Percentiles rank a stretch among this genome's conserved stretches.
These are phyloP conservation scores for Fusarium sp. DNA, from an alignment of 2,329 filamentous ascomycete species.

Conservation along the genomic window DNA sequence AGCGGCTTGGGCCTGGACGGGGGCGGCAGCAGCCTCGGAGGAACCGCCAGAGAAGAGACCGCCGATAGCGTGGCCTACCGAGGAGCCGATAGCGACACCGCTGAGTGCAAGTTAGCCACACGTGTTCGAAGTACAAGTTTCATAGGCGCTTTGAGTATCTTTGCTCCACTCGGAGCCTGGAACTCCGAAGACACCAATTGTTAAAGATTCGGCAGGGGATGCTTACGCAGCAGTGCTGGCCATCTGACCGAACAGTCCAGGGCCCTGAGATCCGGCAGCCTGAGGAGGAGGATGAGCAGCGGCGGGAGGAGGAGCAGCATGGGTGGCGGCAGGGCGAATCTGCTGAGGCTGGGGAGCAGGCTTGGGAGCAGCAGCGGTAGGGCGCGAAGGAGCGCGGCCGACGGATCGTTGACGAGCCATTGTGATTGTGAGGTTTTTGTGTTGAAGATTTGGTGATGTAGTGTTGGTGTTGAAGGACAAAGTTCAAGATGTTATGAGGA, in stretches of 20 bases:
- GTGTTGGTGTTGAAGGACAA: slow-evolving; percentile 8
- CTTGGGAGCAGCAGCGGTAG: slow-evolving; percentile 68
- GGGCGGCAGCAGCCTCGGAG: slow-evolving; percentile 64
- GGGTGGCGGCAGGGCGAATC: slow-evolving; percentile 77
- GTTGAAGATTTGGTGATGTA: slow-evolving; percentile 18
- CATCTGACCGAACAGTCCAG: slow-evolving; percentile 96
- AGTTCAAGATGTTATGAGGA: slow-evolving; percentile 34
- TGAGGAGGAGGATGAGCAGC: slow-evolving; percentile 45
- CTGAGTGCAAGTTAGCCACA: slow-evolving; percentile 61
- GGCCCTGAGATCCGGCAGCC: slow-evolving; percentile 70
- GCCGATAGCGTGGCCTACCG: slow-evolving; percentile 94
- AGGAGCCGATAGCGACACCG: slow-evolving; percentile 95
- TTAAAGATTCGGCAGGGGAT: not conserved
- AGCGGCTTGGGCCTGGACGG: slow-evolving; percentile 61
- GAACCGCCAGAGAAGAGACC: slow-evolving; percentile 89
- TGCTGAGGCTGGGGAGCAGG: slow-evolving; percentile 75
- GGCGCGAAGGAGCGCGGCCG: slow-evolving; percentile 75
- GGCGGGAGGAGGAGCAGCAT: slow-evolving; percentile 67
- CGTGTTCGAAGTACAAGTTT: slow-evolving; percentile 16
- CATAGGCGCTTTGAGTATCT: slow-evolving; percentile 3
- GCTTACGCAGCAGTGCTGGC: slow-evolving; percentile 97
- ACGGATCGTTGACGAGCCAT: slow-evolving; percentile 86
- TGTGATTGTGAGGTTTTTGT: slow-evolving; percentile 21
- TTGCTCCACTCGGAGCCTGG: slow-evolving; percentile 19
- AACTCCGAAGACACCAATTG: not conserved